A percentile compares a stretch with the other conserved stretches of the same genome.
These are phyloP conservation scores for Ustilago lituana DNA, from an alignment of 1,284 basidiomycete species.

Conservation along the genomic window DNA sequence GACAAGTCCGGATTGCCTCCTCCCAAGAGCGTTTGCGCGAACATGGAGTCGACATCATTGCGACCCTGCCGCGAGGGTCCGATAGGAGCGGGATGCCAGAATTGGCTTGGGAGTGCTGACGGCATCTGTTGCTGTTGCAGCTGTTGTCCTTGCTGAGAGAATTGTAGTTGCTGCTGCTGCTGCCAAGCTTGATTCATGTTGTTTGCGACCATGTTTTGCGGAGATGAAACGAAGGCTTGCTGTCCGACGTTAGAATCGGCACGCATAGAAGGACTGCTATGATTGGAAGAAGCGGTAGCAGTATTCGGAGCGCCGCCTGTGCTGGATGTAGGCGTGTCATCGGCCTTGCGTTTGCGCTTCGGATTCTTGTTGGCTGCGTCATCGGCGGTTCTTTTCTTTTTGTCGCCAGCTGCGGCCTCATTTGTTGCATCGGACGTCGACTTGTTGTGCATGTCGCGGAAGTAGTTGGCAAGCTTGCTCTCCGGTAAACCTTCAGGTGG, in stretches of 20 bases:
- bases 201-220: slow-evolving; percentile 1
- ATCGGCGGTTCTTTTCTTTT: slow-evolving; percentile 31
- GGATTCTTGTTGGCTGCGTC: slow-evolving; percentile 13
- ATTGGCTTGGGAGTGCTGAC: slow-evolving; percentile 16
- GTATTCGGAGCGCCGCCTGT: slow-evolving; percentile 2
- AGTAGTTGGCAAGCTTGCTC: slow-evolving; percentile 34
- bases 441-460: slow-evolving; percentile 17
- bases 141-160: slow-evolving; percentile 20
- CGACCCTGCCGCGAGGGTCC: slow-evolving; percentile 1
- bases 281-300: slow-evolving; percentile 7
- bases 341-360: slow-evolving; percentile 35
- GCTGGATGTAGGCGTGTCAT: not conserved
- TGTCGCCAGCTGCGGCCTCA: slow-evolving; percentile 5
- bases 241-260: not conserved
- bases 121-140: slow-evolving; percentile 10
- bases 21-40: slow-evolving; percentile 39
- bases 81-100: slow-evolving; percentile 17
- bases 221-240: not conserved
- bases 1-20: slow-evolving; percentile 18
- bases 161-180: slow-evolving; percentile 21
- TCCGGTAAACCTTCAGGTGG: slow-evolving; percentile 60
- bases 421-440: not conserved
- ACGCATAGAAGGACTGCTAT: slow-evolving; percentile 14
- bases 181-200: slow-evolving; percentile 10
- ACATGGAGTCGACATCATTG: slow-evolving; percentile 29